Evolutionary conservation across 2,329 filamentous ascomycete genomes (phyloP).

Genomic region (Fusarium nisikadoi): DNA sequence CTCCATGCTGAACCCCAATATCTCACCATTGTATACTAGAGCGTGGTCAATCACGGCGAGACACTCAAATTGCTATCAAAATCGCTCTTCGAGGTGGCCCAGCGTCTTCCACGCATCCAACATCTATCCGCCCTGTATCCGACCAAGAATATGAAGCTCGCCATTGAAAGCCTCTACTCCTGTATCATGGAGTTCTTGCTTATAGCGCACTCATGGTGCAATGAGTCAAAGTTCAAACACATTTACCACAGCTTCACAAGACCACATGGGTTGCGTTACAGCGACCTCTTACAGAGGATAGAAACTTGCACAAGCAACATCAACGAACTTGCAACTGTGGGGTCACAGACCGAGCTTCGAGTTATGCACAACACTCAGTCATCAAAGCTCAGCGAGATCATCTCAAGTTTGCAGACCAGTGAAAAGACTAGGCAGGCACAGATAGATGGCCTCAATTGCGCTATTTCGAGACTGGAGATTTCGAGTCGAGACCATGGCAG

Average conservation of each 20-base stretch:
- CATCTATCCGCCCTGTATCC: background rate
- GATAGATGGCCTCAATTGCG: background rate
- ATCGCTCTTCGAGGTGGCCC: background rate
- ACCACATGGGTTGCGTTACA: slow-evolving; percentile 1
- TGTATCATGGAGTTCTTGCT: slow-evolving; percentile 11
- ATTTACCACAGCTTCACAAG: slow-evolving; percentile 13
- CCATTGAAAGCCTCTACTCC: slow-evolving; percentile 1
- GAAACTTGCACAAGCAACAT: background rate
- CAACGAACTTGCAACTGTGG: background rate
- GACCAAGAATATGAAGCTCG: background rate
- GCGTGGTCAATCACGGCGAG: background rate
- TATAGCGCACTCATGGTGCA: slow-evolving; percentile 4
- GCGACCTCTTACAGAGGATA: background rate
- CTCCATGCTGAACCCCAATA: rapidly evolving
- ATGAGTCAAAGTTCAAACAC: slow-evolving; percentile 10
- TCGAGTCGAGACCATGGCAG: background rate
- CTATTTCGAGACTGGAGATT: background rate
- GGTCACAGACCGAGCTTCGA: background rate
- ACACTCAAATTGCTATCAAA: background rate
- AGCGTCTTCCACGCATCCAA: background rate
- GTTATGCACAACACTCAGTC: background rate
- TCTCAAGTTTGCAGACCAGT: background rate
- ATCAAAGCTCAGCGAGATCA: background rate
- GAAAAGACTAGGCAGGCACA: background rate
- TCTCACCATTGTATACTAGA: background rate